These are phyloP conservation scores for Simmondsia chinensis DNA, from an alignment of 148 eudicot genomes.

Conservation along the genomic window DNA sequence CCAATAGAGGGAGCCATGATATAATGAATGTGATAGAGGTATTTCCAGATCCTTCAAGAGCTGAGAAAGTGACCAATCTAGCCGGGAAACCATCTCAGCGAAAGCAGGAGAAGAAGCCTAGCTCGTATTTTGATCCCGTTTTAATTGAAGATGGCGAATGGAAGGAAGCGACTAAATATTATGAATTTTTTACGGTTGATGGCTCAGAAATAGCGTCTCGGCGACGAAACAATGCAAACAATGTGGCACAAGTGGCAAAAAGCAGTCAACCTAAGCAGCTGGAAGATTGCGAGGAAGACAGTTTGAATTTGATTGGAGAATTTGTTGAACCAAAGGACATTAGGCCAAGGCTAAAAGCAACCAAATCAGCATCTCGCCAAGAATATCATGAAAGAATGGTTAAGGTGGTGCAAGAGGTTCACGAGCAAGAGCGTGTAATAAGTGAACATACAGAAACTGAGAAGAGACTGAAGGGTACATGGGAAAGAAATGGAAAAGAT, in stretches of 20 bases:
- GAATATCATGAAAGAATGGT: conserved; percentile 35
- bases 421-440: conserved; percentile 16
- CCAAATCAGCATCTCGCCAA: conserved; percentile 29
- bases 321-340: conserved; percentile 17
- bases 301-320: conserved; percentile 21
- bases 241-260: conserved; percentile 12
- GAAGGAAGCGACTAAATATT: conserved; percentile 54
- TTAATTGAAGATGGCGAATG: conserved; percentile 45
- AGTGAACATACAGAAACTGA: conserved; percentile 17
- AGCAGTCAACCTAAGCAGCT: conserved; percentile 18
- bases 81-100: conserved; percentile 17
- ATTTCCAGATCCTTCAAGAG: conserved; percentile 17
- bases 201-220: conserved; percentile 9
- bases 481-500: conserved; percentile 12
- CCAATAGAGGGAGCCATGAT: conserved; percentile 22
- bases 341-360: conserved; percentile 28
- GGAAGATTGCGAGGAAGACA: conserved; percentile 5
- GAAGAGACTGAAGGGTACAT: conserved; percentile 17
- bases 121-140: conserved; percentile 22
- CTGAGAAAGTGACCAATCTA: conserved; percentile 9
- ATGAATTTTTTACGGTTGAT: conserved; percentile 46
- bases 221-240: conserved; percentile 3
- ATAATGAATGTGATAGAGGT: conserved; percentile 10
- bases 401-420: conserved; percentile 34
- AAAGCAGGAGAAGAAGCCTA: conserved; percentile 14